Base-by-base conservation (phyloP, 2,329 filamentous ascomycete species). In the Pyrenophora graminea region DNA sequence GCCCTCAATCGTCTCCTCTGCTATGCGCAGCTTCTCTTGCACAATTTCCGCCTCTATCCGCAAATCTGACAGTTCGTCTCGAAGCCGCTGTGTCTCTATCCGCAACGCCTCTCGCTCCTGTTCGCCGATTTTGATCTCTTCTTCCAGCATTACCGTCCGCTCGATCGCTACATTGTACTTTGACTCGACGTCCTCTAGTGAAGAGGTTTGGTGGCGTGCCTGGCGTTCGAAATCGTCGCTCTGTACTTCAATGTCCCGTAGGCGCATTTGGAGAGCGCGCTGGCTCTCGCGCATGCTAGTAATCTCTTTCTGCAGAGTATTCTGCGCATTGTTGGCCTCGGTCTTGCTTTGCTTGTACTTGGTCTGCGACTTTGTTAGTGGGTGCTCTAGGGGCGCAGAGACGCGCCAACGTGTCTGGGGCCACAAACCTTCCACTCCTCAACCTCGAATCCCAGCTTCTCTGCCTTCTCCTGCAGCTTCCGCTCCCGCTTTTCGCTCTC, bases 181-280 rank as follows among this genome's bases (percentile, higher is more conserved):
- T 56, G 89, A 93, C 76, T 99, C 94, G 74, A 99, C 81, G 70
- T 99, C 94, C 76, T 99, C 94, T 56, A 97, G 84, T 43, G 93
- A 97, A 38, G 92, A 97, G 31, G 91, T 92, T 23, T 93, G 97
- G 74, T 97, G 94, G 64, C 94, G 87, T 62, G 94, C 93, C 77
- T 97, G 93, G 61, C 91, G 87, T 79, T 99, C 94, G 71, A 93
- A 97, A 74, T 99, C 94, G 79, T 99, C 94, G 77, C 97, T 99
- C 71, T 90, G 91, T 48, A 99, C 94, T 76, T 99, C 94, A 64
- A 93, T 96, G 73, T 99, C 94, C 62, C 94, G 87, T 51, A 99
- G 79, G 74, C 84, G 90, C 57, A 96, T 80, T 66, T 94, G 89
- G 55, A 97, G 76, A 3, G 87, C 86, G 59, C 94, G 82, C 73